Base-by-base conservation (phyloP, 75 land plant species). In the Cupressus sempervirens region DNA sequence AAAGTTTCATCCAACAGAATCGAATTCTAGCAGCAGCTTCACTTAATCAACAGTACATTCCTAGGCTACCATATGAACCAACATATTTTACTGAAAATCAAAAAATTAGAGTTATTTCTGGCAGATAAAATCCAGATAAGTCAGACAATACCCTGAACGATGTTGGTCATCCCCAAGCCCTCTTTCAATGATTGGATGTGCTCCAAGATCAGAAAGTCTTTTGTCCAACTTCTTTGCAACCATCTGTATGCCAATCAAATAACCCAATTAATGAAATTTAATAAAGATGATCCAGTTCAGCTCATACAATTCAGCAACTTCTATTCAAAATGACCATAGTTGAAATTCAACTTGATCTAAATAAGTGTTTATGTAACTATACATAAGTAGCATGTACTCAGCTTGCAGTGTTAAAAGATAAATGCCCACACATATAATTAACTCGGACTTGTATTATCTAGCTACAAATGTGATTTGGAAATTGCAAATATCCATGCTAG, bases 141-240 rank as follows among this genome's bases (percentile, higher is more conserved):
- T 38, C 29, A 67, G 9, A 86, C 29, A 41, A 18, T 92, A 93
- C 92, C 99, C 99, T 29, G 97, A 98, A 76, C 92, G 95, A 81
- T 98, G 99, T 85, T 98, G 99, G 86, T 98, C 99, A 92, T 98
- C 98, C 32, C 98, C 99, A 32, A 98, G 88, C 34, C 99, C 98
- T 89, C 85, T 94, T 72, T 88, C 92, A 86, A 93, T 86, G 9
- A 98, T 80, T 52, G 90, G 88, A 50, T 48, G 81, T 58, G 92
- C 99, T 4, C 98, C 99, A 76, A 98, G 92, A 82, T 94, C 94
- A 84, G 81, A 81, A 88, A 98, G 93, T 84, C 98, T 88, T 84
- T 88, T 91, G 76, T 98, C 98, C 62, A 98, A 89, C 91, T 96
- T 98, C 89, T 93, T 93, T 65, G 95, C 99, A 34, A 88, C 93